These are phyloP conservation scores for Pinus albicaulis DNA, from an alignment of 75 land plant species.

Conservation along the genomic window DNA sequence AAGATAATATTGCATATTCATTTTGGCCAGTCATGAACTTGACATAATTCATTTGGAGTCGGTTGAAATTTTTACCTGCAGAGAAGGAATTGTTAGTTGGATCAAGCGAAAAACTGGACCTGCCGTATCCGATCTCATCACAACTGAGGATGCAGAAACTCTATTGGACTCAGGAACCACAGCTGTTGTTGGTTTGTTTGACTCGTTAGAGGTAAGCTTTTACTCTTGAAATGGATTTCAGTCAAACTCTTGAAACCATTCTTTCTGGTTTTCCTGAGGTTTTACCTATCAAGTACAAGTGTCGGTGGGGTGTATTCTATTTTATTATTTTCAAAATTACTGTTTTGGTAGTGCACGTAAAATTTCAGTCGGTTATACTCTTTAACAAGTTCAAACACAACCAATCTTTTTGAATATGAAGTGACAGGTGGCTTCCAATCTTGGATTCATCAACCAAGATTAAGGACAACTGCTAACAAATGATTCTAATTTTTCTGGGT, in stretches of 20 bases:
- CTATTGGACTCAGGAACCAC: constrained; percentile 44
- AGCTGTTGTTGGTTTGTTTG: constrained; percentile 66
- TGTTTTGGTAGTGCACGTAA: background rate
- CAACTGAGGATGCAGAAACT: constrained; percentile 66
- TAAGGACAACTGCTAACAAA: background rate
- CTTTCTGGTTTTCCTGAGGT: background rate
- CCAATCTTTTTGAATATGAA: background rate
- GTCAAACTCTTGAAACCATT: background rate
- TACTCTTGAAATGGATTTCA: background rate
- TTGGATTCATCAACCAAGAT: background rate
- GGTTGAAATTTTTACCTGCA: constrained; percentile 17
- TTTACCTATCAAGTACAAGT: background rate
- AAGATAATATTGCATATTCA: background rate
- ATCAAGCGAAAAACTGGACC: constrained; percentile 90
- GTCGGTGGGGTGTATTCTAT: background rate
- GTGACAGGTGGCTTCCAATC: background rate
- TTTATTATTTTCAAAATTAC: background rate
- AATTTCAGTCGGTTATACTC: background rate
- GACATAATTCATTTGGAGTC: background rate
- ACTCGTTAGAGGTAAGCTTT: constrained; percentile 72
- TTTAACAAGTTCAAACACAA: background rate
- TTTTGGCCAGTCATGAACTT: background rate
- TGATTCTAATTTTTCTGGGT: constrained; percentile 1
- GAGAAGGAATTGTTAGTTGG: constrained; percentile 91
- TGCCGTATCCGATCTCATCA: constrained; percentile 45